These are phyloP conservation scores for Paramyrothecium sp. DNA, from an alignment of 2,329 filamentous ascomycete genomes.

Conservation along the genomic window DNA sequence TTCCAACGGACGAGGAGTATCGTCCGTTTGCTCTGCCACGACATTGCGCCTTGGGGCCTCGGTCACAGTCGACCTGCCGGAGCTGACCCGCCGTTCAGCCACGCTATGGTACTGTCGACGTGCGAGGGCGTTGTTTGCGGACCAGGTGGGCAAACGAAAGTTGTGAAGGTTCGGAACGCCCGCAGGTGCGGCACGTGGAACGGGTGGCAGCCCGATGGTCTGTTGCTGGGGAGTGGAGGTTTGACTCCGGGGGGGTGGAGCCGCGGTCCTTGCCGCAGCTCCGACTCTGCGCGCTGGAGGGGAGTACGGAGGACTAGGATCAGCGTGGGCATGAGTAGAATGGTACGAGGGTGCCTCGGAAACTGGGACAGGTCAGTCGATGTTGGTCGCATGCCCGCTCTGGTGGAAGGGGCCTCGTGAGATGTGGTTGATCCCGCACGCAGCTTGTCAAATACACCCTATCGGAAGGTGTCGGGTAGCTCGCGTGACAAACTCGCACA, in stretches of 20 bases:
- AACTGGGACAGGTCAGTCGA: conserved; percentile 35
- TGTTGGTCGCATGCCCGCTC: conserved; percentile 11
- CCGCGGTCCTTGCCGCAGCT: background rate
- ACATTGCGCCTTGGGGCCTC: conserved; percentile 20
- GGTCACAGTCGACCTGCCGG: conserved; percentile 32
- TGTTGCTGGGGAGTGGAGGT: conserved; percentile 26
- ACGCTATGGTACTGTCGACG: conserved; percentile 63
- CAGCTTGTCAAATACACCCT: background rate
- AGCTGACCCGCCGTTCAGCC: conserved; percentile 58
- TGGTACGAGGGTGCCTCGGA: conserved; percentile 67
- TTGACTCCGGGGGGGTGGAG: conserved; percentile 15
- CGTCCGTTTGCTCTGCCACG: conserved; percentile 13
- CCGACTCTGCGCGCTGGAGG: conserved; percentile 25
- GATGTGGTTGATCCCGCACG: conserved; percentile 5
- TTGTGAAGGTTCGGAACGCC: conserved; percentile 43
- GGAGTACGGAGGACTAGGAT: conserved; percentile 51
- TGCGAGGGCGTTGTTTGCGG: conserved; percentile 50
- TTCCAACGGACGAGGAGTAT: conserved; percentile 52
- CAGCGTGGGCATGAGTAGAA: conserved; percentile 47
- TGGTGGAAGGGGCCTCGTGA: conserved; percentile 3
- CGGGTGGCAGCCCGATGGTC: conserved; percentile 48
- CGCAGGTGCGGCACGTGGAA: conserved; percentile 38
- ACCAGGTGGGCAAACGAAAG: conserved; percentile 61
- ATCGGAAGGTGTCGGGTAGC: background rate
- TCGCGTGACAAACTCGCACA: background rate